Evolutionary conservation across 441 rosid species (phyloP).

Genomic region (Pelargonium citronellum): DNA sequence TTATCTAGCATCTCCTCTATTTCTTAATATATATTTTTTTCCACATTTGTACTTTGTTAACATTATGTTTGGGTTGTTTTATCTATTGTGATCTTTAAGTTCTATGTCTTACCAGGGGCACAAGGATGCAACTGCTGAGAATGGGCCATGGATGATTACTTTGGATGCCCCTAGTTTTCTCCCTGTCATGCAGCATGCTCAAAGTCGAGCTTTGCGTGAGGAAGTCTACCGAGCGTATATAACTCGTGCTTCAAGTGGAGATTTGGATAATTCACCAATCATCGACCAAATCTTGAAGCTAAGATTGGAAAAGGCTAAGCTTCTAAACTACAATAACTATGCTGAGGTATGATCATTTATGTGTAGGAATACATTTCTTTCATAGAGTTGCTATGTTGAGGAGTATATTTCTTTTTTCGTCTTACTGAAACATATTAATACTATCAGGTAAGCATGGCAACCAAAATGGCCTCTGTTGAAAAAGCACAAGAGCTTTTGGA

Average conservation of each 20-base stretch:
- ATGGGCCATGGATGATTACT: conserved; percentile 84
- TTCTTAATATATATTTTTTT: conserved; percentile 13
- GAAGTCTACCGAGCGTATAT: conserved; percentile 69
- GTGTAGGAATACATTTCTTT: neutral
- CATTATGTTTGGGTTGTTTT: conserved; percentile 3
- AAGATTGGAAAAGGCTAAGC: conserved; percentile 70
- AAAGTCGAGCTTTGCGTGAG: conserved; percentile 70
- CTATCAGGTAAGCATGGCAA: conserved; percentile 81
- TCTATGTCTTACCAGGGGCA: conserved; percentile 50
- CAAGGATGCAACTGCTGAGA: conserved; percentile 72
- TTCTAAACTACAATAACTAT: conserved; percentile 65
- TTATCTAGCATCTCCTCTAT: conserved; percentile 1
- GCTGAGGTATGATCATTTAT: conserved; percentile 59
- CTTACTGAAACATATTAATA: conserved; percentile 18
- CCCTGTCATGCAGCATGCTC: conserved; percentile 82
- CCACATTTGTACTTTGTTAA: neutral
- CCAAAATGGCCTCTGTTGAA: conserved; percentile 88
- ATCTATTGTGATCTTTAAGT: conserved; percentile 3
- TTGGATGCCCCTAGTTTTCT: conserved; percentile 72
- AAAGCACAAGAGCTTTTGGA: conserved; percentile 78
- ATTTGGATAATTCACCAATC: conserved; percentile 63
- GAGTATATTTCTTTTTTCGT: conserved; percentile 9
- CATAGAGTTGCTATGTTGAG: conserved; percentile 8
- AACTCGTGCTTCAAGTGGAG: conserved; percentile 67
- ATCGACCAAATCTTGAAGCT: conserved; percentile 74